A percentile compares a stretch with the other conserved stretches of the same genome.
phyloP scores from a whole-genome alignment of 2,329 filamentous ascomycete genomes.

The Parascedosporium putredinis region DNA sequence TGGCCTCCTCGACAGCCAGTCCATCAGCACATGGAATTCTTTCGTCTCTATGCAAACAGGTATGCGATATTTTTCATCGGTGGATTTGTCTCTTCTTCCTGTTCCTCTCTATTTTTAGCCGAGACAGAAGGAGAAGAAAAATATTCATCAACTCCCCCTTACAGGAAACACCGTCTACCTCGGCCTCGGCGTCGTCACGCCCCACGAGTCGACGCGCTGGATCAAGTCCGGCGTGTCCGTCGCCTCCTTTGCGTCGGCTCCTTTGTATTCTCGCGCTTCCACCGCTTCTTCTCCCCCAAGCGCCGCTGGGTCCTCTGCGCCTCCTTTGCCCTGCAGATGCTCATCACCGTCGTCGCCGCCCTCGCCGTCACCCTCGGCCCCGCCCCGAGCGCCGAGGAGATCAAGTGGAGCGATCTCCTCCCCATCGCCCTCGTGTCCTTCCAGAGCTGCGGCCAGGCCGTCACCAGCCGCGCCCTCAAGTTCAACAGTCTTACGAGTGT shows the following conservation, averaged over 20 bases:
- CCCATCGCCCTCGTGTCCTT: slow-evolving; percentile 64
- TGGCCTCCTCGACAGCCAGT: slow-evolving; percentile 65
- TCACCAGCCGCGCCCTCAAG: slow-evolving; percentile 59
- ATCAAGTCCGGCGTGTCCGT: slow-evolving; percentile 61
- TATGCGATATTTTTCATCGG: slow-evolving; percentile 15
- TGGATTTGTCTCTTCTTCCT: neutral
- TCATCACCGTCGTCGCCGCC: slow-evolving; percentile 41
- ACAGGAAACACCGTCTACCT: slow-evolving; percentile 74
- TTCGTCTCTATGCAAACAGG: slow-evolving; percentile 82
- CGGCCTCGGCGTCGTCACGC: slow-evolving; percentile 52
- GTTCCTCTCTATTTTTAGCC: too few species aligned
- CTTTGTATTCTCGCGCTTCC: slow-evolving; percentile 59
- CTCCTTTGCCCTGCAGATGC: slow-evolving; percentile 44
- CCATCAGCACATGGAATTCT: slow-evolving; percentile 66
- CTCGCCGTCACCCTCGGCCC: slow-evolving; percentile 39
- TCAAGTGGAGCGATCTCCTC: slow-evolving; percentile 50
- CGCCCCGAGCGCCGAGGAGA: slow-evolving; percentile 27
- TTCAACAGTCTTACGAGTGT: slow-evolving; percentile 66
- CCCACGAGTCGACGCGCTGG: slow-evolving; percentile 18
- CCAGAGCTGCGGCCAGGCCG: slow-evolving; percentile 68
- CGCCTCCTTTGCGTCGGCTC: slow-evolving; percentile 61
- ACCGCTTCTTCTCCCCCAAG: slow-evolving; percentile 50
- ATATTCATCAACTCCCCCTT: slow-evolving; percentile 7
- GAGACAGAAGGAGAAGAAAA: too few species aligned
- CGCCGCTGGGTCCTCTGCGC: slow-evolving; percentile 54